Evolutionary conservation across 768 basidiomycete species (phyloP).

Genomic region (Tricholoma furcatifolium): DNA sequence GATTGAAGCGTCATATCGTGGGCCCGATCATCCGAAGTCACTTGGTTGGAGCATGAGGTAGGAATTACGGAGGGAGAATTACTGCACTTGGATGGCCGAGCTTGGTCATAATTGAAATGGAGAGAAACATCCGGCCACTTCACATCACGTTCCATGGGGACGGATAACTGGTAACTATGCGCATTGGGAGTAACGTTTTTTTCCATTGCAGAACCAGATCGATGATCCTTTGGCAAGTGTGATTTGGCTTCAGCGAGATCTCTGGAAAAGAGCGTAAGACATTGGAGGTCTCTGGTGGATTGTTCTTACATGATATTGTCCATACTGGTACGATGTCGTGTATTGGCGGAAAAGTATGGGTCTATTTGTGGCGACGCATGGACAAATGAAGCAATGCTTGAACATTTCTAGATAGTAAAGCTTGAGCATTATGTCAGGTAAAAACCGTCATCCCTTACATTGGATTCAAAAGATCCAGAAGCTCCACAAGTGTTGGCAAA

Average conservation of each 20-base stretch:
- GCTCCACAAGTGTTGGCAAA: too few species aligned
- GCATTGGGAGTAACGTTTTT: slow-evolving; percentile 3
- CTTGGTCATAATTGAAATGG: slow-evolving; percentile 3
- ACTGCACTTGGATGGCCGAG: slow-evolving; percentile 1
- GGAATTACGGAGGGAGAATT: slow-evolving; percentile 2
- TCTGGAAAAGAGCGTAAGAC: not conserved
- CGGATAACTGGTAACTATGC: slow-evolving; percentile 26
- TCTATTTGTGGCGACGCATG: slow-evolving; percentile 1
- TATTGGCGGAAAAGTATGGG: not conserved
- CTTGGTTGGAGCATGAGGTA: not conserved
- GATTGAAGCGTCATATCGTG: not conserved
- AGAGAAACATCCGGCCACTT: slow-evolving; percentile 12
- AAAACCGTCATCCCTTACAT: too few species aligned
- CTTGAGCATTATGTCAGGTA: not conserved
- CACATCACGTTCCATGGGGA: slow-evolving; percentile 37
- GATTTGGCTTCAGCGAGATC: too few species aligned
- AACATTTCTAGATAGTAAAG: not conserved
- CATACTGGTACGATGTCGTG: not conserved
- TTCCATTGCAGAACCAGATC: too few species aligned
- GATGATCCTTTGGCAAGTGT: too few species aligned
- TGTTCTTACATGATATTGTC: not conserved
- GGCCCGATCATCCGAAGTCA: not conserved
- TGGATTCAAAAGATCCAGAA: too few species aligned
- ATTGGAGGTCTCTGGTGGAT: not conserved
- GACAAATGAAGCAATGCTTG: not conserved